Base-by-base conservation (phyloP, 805 yeast species). In the Wickerhamomyces alni region DNA sequence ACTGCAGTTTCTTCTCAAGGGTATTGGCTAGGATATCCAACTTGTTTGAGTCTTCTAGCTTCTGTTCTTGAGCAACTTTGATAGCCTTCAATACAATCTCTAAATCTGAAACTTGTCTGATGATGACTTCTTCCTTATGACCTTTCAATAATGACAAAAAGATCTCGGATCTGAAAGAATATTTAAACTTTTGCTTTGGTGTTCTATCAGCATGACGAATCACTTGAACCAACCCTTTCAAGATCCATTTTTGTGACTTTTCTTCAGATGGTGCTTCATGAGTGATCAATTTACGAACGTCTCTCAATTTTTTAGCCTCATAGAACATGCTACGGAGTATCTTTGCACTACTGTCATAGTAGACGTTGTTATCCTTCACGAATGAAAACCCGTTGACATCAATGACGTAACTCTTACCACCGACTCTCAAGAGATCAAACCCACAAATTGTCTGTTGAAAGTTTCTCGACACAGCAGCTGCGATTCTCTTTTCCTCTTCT, bases 361-460 rank as follows among this genome's bases (percentile, higher is more conserved):
- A 93, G 1, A 74, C 79, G 42, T 69, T 69, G 54, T 87, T 93
- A 60, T 93, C 98, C 59, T 93, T 93, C 26, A 93, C 99, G 64
- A 93, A 93, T 0, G 97, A 88, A 57, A 93, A 93, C 2, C 99
- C 99, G 58, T 93, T 93, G 29, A 93, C 99, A 62, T 93, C 99
- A 60, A 93, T 93, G 29, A 93, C 99, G 59, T 76, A 93, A 43
- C 94, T 82, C 51, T 77, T 70, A 12, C 96, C 96, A 46, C 83
- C 74, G 3, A 89, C 97, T 52, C 99, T 75, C 41, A 93, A 69
- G 36, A 93, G 68, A 60, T 93, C 99, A 65, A 93, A 93, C 0
- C 99, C 99, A 66, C 99, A 93, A 46, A 93, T 89, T 21, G 94
- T 86, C 64, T 93, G 99, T 38, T 85, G 80, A 60, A 93, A 93